A percentile compares a stretch with the other conserved stretches of the same genome.
These are phyloP conservation scores for Aspergillus flavus DNA, from an alignment of 2,329 filamentous ascomycete species.

Conservation along the genomic window DNA sequence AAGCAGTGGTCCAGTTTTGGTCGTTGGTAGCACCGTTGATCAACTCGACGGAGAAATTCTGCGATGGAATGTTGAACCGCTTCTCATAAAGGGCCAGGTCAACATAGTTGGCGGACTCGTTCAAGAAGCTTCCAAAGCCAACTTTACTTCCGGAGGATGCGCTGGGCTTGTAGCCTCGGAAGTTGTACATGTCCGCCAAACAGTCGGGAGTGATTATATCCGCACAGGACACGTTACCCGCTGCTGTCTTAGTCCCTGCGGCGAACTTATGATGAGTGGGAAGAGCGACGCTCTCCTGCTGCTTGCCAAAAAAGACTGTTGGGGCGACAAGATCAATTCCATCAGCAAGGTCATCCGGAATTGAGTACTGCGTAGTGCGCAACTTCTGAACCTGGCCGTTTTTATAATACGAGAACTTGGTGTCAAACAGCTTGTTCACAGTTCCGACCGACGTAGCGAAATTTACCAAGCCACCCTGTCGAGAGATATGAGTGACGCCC, in stretches of 20 bases:
- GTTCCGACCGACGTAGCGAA: conserved; percentile 45
- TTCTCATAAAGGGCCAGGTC: conserved; percentile 50
- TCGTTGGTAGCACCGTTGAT: conserved; percentile 47
- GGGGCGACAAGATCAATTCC: background rate
- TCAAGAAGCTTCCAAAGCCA: conserved; percentile 56
- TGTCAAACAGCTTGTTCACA: conserved; percentile 52
- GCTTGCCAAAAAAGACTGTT: background rate
- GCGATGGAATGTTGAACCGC: conserved; percentile 44
- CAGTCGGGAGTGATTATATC: conserved; percentile 51
- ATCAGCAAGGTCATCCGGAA: background rate
- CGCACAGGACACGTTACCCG: conserved; percentile 22
- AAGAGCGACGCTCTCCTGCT: background rate
- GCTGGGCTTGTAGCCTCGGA: conserved; percentile 50
- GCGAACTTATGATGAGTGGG: background rate
- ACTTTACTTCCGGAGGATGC: conserved; percentile 51
- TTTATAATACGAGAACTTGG: conserved; percentile 51
- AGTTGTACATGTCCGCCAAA: conserved; percentile 53
- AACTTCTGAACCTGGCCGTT: conserved; percentile 18
- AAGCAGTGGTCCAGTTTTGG: conserved; percentile 40
- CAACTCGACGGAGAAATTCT: conserved; percentile 35
- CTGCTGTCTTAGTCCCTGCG: background rate
- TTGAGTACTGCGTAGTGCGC: background rate
- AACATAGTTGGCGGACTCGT: conserved; percentile 51
- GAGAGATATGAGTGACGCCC: conserved; percentile 40
- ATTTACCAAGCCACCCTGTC: conserved; percentile 47